phyloP scores from a whole-genome alignment of 257 asterid genomes.

The Mitragyna speciosa region DNA sequence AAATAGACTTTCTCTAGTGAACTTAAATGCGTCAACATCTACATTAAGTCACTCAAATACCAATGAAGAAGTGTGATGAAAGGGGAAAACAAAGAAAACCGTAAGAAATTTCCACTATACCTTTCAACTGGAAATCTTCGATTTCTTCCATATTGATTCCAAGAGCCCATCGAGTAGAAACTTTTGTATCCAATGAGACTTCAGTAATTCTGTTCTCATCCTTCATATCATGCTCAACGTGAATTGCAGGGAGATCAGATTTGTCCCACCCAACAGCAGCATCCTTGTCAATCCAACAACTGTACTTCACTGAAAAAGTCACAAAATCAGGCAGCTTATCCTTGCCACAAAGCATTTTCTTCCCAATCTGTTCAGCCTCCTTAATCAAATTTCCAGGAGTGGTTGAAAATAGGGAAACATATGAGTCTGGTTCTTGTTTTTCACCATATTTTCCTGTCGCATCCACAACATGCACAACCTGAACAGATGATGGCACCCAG shows the following conservation, averaged over 20 bases:
- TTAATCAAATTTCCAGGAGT: slow-evolving; percentile 78
- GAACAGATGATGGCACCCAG: slow-evolving; percentile 10
- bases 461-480: slow-evolving; percentile 93
- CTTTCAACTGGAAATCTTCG: slow-evolving; percentile 80
- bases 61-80: not conserved
- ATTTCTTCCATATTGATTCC: slow-evolving; percentile 70
- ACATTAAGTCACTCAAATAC: not conserved
- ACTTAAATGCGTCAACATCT: too few relatives aligned
- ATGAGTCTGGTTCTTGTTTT: slow-evolving; percentile 52
- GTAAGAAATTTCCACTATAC: slow-evolving; percentile 34
- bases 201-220: slow-evolving; percentile 55
- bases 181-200: slow-evolving; percentile 53
- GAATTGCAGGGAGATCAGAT: slow-evolving; percentile 69
- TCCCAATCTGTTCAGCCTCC: slow-evolving; percentile 71
- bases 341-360: slow-evolving; percentile 71
- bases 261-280: slow-evolving; percentile 60
- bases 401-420: slow-evolving; percentile 68
- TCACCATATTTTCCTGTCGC: slow-evolving; percentile 36
- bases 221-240: slow-evolving; percentile 49
- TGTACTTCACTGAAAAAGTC: slow-evolving; percentile 70
- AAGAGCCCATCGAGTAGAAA: slow-evolving; percentile 84
- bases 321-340: slow-evolving; percentile 69
- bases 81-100: not conserved
- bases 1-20: not conserved
- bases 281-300: slow-evolving; percentile 62